These are phyloP conservation scores for Talaromyces sp. DNA, from an alignment of 2,329 filamentous ascomycete genomes.

Conservation along the genomic window DNA sequence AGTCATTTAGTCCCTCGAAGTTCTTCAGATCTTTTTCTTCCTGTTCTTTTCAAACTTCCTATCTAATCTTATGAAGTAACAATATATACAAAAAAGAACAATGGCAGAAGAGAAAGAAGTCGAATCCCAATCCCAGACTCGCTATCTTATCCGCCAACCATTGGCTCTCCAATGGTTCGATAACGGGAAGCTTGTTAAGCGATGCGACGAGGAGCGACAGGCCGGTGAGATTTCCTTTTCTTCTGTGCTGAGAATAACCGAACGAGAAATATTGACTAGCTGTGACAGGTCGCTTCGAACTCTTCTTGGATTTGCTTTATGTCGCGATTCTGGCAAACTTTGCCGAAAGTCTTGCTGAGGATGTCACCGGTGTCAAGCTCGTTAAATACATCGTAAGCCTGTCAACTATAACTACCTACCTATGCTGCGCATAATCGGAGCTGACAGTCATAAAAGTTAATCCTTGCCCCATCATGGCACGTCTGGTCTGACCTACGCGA, in stretches of 20 bases:
- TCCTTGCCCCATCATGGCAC: slow-evolving; percentile 48
- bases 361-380: slow-evolving; percentile 41
- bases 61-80: neutral
- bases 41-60: neutral
- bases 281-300: slow-evolving; percentile 40
- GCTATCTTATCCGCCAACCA: slow-evolving; percentile 28
- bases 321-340: slow-evolving; percentile 50
- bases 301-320: slow-evolving; percentile 49
- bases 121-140: slow-evolving; percentile 16
- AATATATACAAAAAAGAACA: neutral
- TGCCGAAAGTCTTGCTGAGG: slow-evolving; percentile 45
- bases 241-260: too few species aligned
- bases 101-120: neutral
- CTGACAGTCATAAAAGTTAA: slow-evolving; percentile 28
- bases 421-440: neutral
- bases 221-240: slow-evolving; percentile 26
- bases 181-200: slow-evolving; percentile 39
- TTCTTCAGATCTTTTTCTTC: neutral
- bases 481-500: slow-evolving; percentile 49
- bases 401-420: neutral
- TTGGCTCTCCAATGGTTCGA: slow-evolving; percentile 45
- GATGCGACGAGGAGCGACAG: slow-evolving; percentile 42
- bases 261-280: neutral
- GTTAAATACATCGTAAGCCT: slow-evolving; percentile 42
- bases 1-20: neutral